phyloP scores from a whole-genome alignment of 805 yeast genomes.

The Cyberlindnera xishuangbannaensis region DNA sequence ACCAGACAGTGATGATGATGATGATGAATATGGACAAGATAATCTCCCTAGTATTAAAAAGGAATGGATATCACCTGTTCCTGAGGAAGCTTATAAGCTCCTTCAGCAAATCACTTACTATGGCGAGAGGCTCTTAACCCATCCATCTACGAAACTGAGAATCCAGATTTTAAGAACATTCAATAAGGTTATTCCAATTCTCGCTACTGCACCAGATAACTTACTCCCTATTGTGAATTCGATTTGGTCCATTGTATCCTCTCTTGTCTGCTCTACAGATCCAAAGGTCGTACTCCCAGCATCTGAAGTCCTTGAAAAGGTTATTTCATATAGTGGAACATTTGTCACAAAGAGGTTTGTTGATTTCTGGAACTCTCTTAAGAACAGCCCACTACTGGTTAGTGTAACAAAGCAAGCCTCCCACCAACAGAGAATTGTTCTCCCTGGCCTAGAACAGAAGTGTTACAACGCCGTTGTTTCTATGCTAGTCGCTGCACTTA shows the following conservation, averaged over 20 bases:
- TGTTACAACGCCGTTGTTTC: constrained; percentile 17
- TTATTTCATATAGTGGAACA: constrained; percentile 35
- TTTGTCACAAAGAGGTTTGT: constrained; percentile 43
- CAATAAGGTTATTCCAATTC: constrained; percentile 39
- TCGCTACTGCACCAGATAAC: constrained; percentile 43
- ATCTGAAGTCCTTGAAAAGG: constrained; percentile 21
- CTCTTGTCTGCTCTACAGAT: constrained; percentile 14
- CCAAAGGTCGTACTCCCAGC: constrained; percentile 27
- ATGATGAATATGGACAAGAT: constrained; percentile 17
- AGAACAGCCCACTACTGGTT: constrained; percentile 11
- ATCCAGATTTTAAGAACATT: constrained; percentile 50
- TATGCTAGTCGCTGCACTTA: constrained; percentile 18
- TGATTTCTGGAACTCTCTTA: constrained; percentile 37
- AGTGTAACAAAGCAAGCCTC: constrained; percentile 8
- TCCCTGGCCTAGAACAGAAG: constrained; percentile 21
- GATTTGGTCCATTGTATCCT: constrained; percentile 43
- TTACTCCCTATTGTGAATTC: constrained; percentile 47
- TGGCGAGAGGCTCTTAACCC: constrained; percentile 65
- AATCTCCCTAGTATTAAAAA: constrained; percentile 25
- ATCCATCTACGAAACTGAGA: constrained; percentile 52
- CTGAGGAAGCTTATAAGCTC: constrained; percentile 51
- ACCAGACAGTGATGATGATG: constrained; percentile 32
- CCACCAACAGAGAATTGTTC: constrained; percentile 9
- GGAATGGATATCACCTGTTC: constrained; percentile 65
- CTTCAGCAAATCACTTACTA: constrained; percentile 59